Evolutionary conservation across 768 basidiomycete genomes (phyloP).

Genomic region (Phallus indusiatus): DNA sequence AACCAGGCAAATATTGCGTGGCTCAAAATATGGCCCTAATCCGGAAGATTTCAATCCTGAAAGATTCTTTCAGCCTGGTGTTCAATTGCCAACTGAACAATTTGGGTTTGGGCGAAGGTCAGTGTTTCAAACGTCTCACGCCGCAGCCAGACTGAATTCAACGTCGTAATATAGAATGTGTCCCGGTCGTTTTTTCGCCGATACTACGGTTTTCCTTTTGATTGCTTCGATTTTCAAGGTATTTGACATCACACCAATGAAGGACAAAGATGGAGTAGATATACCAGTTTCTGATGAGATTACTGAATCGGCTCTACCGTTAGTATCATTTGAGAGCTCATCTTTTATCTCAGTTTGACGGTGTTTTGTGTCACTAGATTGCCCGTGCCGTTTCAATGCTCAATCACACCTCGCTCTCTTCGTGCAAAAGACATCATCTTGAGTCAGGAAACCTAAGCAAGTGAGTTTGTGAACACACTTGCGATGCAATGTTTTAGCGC

Average conservation of each 20-base stretch:
- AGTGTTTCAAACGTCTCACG: background rate
- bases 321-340: too few relatives aligned
- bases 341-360: too few relatives aligned
- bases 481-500: too few relatives aligned
- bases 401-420: constrained; percentile 23
- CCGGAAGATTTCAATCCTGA: constrained; percentile 29
- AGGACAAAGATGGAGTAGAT: constrained; percentile 23
- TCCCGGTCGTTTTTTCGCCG: constrained; percentile 12
- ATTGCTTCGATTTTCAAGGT: constrained; percentile 10
- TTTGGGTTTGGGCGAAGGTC: constrained; percentile 26
- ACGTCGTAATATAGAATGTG: constrained; percentile 3
- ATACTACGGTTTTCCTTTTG: constrained; percentile 1
- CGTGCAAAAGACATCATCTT: constrained; percentile 15
- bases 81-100: constrained; percentile 21
- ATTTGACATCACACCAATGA: constrained; percentile 6
- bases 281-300: background rate
- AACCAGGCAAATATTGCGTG: background rate
- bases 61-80: constrained; percentile 21
- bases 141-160: too few relatives aligned
- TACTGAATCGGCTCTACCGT: too few relatives aligned
- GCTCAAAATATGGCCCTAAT: constrained; percentile 13
- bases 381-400: background rate
- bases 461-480: too few relatives aligned
- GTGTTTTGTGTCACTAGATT: too few relatives aligned
- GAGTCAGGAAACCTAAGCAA: too few relatives aligned